Evolutionary conservation across 2,329 filamentous ascomycete genomes (phyloP).

Genomic region (Lasiodiplodia sp.): DNA sequence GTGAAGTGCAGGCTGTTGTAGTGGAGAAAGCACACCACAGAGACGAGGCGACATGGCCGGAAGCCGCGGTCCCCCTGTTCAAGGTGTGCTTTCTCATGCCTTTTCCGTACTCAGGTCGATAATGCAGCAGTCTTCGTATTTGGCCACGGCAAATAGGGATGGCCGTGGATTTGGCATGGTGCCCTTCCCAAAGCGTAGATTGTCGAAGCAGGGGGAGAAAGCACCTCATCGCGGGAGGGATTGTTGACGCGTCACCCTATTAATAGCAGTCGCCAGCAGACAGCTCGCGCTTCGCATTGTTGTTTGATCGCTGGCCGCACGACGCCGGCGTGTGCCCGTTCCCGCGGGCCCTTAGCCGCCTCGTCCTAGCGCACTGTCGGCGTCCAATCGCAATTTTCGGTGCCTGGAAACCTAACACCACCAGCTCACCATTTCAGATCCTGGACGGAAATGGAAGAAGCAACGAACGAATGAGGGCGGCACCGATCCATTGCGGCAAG

Average conservation of each 20-base stretch:
- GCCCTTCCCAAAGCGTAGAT: neutral
- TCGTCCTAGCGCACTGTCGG: neutral
- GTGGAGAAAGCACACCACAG: neutral
- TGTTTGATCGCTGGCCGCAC: slow-evolving; percentile 9
- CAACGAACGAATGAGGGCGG: neutral
- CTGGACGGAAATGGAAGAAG: neutral
- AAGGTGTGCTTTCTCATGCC: too few relatives aligned
- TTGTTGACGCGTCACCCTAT: slow-evolving; percentile 10
- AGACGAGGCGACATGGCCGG: neutral
- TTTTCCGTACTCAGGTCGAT: neutral
- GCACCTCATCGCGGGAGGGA: neutral
- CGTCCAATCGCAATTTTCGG: slow-evolving; percentile 18
- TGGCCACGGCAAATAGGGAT: neutral
- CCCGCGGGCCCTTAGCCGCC: neutral
- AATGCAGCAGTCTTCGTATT: neutral
- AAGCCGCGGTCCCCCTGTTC: too few relatives aligned
- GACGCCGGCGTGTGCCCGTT: neutral
- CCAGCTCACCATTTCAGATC: neutral
- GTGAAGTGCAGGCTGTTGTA: neutral
- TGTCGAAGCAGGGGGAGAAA: neutral
- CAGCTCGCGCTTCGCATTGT: slow-evolving; percentile 15
- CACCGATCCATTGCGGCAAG: neutral
- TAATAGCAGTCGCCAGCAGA: slow-evolving; percentile 6
- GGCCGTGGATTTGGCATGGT: neutral
- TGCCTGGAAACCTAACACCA: neutral